Evolutionary conservation across 2,329 filamentous ascomycete genomes (phyloP).

Genomic region (Podosphaera xanthii): DNA sequence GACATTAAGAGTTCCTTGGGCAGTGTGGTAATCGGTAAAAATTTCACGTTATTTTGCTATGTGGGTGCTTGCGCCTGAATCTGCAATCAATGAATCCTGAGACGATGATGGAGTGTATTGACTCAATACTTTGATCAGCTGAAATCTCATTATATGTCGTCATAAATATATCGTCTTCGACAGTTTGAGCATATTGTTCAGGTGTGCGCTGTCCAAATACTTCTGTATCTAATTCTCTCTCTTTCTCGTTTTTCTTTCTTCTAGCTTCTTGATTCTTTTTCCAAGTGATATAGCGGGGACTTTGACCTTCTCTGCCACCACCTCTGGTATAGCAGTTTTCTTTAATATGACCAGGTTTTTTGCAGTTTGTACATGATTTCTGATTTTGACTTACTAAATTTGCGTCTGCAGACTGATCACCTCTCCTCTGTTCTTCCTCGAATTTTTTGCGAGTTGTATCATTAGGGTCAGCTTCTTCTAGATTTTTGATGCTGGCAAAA

Average conservation of each 20-base stretch:
- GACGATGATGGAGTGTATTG: neutral
- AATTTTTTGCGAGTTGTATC: neutral
- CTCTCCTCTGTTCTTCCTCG: neutral
- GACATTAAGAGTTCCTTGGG: neutral
- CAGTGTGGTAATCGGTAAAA: neutral
- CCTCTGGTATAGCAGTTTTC: neutral
- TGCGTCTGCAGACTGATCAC: neutral
- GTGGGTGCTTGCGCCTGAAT: neutral
- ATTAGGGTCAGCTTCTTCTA: neutral
- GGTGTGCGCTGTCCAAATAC: no score
- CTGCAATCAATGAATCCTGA: neutral
- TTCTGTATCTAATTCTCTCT: no score
- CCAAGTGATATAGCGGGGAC: neutral
- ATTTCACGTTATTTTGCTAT: neutral
- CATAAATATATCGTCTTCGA: no score
- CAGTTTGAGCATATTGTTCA: no score
- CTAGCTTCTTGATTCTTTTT: neutral
- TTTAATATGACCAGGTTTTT: neutral
- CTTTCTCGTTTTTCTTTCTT: neutral
- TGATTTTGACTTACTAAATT: neutral
- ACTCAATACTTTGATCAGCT: no score
- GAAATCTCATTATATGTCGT: no score
- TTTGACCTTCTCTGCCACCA: slow-evolving; percentile 1
- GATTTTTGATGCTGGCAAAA: neutral
- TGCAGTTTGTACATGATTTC: neutral